Evolutionary conservation across 176 grass and related monocot species (phyloP), one percentile per base, ranked within the genome.

Genomic region (Saccharum officinarum): DNA sequence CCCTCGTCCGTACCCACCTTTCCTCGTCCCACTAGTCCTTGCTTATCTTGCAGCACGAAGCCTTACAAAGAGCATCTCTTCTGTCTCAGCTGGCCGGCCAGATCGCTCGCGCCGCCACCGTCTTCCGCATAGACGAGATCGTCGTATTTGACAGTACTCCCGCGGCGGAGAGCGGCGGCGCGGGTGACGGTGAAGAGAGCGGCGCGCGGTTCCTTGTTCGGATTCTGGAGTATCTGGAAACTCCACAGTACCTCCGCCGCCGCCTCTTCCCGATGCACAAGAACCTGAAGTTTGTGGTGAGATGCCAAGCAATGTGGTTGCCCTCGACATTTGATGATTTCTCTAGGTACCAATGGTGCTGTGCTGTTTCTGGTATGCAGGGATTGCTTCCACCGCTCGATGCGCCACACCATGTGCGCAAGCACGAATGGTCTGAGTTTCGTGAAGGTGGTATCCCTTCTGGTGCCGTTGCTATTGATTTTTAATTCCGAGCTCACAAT

Each of bases 271-370:
- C 93, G 9, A 98, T 94, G 93, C 93, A 95, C 67, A 91, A 91
- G 79, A 95, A 85, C 86, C 89, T 98, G n/a, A 95, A 89, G 86
- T 95, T 90, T 94, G 96, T 98, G 89, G 96, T 98, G 59, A 83
- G 93, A 80, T 79, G 52, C 63, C 57, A 36, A 25, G 18, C 7
- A 86, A 69, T 83, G 23, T 75, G 69, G 78, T 75, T 82, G 22
- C 54, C 10, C 52, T 67, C 62, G 39, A 52, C 68, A 31, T 30
- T 59, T 72, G 38, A 39, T 23, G 80, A 18, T 23, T 79, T 17
- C 5, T 74, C 8, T 20, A 44, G 18, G 57, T 86, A 17, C 75
- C 84, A 3, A 89, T 47, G 81, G 30, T 44, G 61, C 44, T 16
- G 10, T 83, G 12, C 40, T n/a, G 11, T 70, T 79, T 60, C 64